Evolutionary conservation across 345 rosid genomes (phyloP).

Genomic region (Lepidium aucheri): DNA sequence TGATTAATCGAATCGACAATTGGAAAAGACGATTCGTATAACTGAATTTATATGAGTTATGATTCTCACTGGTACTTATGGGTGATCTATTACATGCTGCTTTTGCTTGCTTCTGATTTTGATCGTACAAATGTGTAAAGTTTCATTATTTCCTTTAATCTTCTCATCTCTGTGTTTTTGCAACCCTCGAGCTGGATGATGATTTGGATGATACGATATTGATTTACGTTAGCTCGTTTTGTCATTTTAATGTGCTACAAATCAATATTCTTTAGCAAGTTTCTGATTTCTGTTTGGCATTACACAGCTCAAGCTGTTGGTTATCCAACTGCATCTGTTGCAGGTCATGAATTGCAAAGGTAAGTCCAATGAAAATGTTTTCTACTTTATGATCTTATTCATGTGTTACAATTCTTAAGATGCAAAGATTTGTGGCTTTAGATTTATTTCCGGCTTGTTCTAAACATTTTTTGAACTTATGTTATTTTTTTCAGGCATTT

Average conservation of each 20-base stretch:
- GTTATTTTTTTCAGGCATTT: conserved; percentile 51
- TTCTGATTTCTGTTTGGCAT: conserved; percentile 3
- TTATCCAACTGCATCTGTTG: conserved; percentile 51
- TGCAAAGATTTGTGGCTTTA: not conserved
- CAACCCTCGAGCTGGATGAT: not conserved
- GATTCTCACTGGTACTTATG: not conserved
- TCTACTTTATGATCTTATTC: not conserved
- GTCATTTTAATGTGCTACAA: not conserved
- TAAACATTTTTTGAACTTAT: not conserved
- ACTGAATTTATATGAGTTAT: not conserved
- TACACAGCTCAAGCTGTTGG: conserved; percentile 56
- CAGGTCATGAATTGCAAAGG: conserved; percentile 46
- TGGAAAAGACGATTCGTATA: no score
- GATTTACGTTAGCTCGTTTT: not conserved
- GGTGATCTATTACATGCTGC: not conserved
- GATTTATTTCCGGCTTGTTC: not conserved
- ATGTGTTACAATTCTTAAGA: not conserved
- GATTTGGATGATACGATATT: not conserved
- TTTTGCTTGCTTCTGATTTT: not conserved
- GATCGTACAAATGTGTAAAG: not conserved
- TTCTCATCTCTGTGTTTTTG: not conserved
- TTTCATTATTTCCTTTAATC: not conserved
- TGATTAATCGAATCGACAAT: not conserved
- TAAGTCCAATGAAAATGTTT: conserved; percentile 4
- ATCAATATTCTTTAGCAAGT: not conserved